A percentile compares a stretch with the other conserved stretches of the same genome.
phyloP scores from a whole-genome alignment of 352 stramenopile species.

The Phytopythium litorale region DNA sequence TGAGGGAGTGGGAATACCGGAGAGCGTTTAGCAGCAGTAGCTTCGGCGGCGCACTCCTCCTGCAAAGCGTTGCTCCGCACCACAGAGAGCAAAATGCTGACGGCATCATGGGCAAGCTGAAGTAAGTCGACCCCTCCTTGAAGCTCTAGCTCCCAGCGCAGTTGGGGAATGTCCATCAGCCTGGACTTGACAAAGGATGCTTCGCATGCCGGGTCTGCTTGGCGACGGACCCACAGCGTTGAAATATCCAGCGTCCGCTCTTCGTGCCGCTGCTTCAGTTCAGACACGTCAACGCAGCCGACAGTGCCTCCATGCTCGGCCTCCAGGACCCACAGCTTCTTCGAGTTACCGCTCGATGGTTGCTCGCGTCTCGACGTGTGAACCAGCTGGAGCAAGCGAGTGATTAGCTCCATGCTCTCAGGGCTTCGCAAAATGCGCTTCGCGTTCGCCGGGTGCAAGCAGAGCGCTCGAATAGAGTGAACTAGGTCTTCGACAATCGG shows the following conservation, averaged over 20 bases:
- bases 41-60: constrained; percentile 7
- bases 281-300: constrained; percentile 37
- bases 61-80: constrained; percentile 62
- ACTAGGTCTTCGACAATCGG: constrained; percentile 52
- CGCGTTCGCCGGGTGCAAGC: constrained; percentile 43
- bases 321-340: constrained; percentile 53
- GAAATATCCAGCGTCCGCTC: constrained; percentile 20
- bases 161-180: constrained; percentile 64
- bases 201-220: constrained; percentile 34
- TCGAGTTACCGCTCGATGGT: constrained; percentile 13
- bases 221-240: constrained; percentile 25
- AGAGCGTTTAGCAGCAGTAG: constrained; percentile 7
- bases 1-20: constrained; percentile 57
- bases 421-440: constrained; percentile 41
- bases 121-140: constrained; percentile 37
- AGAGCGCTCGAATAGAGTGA: constrained; percentile 55
- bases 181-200: constrained; percentile 19
- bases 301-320: constrained; percentile 20
- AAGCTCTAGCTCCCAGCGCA: constrained; percentile 78
- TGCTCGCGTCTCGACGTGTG: constrained; percentile 39
- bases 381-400: constrained; percentile 63
- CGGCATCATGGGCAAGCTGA: constrained; percentile 67
- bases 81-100: constrained; percentile 55
- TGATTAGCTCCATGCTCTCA: constrained; percentile 38
- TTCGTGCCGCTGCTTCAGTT: constrained; percentile 39